Evolutionary conservation across 1,284 basidiomycete genomes (phyloP), one percentile per base, ranked within the genome.

Genomic region (Peniophora sp.): DNA sequence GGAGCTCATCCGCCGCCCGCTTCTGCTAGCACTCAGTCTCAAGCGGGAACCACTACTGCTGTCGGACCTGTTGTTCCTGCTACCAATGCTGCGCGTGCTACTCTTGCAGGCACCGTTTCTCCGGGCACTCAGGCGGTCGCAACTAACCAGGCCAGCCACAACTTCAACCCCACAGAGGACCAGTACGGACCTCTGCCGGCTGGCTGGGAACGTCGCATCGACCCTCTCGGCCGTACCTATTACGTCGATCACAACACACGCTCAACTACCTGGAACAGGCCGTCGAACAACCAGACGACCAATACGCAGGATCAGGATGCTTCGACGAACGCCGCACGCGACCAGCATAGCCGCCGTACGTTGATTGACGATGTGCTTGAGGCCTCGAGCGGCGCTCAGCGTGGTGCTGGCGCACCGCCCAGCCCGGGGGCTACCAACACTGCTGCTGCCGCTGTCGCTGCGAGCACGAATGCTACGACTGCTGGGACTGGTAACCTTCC

Each of bases 171-270:
- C 2, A 77, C 77, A 52, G 77, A 81, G 52, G 78, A 80, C 70
- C 73, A 89, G 74, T 75, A 83, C 24, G 80, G 83, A 10, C 81
- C 86, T n/a, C 72, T 99, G 25, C 96, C 96, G 0, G 63, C 70
- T 25, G 93, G 93, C 11, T 99, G 95, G 94, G 97, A 99, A 68
- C 83, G 95, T 52, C 83, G 97, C 45, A 81, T 85, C 47, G 97
- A 98, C 66, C 85, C 83, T 49, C 81, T 93, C 50, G 89, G 88
- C 2, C 77, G 97, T 47, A 83, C 88, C 17, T 99, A 98, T 71
- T 89, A 83, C 64, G 91, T 95, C 50, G 92, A 96, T 63, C 95
- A 99, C 69, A 94, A 89, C 67, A 88, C 88, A 3, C 84, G 95
- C 50, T 83, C 87, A 34, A 98, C 96, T n/a, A 94, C 93, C 6